phyloP scores from a whole-genome alignment of 805 yeast species.

The Huiozyma naganishii region DNA sequence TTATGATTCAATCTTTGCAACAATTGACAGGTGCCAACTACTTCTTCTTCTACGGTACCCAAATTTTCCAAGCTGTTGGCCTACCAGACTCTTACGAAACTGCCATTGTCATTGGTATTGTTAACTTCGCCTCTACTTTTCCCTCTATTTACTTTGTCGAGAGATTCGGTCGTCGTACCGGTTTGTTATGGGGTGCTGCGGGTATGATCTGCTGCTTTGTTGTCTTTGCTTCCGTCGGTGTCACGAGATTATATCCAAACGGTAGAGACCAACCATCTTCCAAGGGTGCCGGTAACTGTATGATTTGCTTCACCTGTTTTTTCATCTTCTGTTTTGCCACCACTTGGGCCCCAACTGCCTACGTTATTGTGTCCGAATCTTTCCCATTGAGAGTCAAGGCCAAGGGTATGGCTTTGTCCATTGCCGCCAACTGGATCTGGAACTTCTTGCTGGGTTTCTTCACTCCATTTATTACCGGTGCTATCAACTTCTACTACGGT shows the following conservation, averaged over 20 bases:
- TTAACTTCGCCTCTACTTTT: conserved; percentile 50
- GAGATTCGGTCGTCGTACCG: conserved; percentile 42
- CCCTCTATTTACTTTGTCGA: conserved; percentile 43
- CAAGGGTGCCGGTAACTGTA: conserved; percentile 52
- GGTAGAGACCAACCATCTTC: conserved; percentile 33
- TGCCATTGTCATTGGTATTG: conserved; percentile 48
- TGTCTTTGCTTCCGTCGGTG: conserved; percentile 52
- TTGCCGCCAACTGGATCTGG: conserved; percentile 54
- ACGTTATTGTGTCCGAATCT: conserved; percentile 54
- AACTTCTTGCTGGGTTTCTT: conserved; percentile 53
- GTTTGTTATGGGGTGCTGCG: conserved; percentile 38
- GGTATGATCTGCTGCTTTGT: conserved; percentile 38
- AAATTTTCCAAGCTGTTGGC: conserved; percentile 53
- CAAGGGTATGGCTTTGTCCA: conserved; percentile 43
- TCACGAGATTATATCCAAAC: conserved; percentile 31
- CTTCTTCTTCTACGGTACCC: conserved; percentile 58
- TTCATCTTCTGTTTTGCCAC: conserved; percentile 64
- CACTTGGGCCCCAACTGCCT: conserved; percentile 65
- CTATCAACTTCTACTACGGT: conserved; percentile 61
- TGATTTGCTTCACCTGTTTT: conserved; percentile 61
- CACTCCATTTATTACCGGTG: conserved; percentile 57
- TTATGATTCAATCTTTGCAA: conserved; percentile 51
- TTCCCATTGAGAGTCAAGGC: conserved; percentile 64
- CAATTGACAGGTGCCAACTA: conserved; percentile 53
- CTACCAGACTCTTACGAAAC: conserved; percentile 49